Percentiles rank a stretch among this genome's conserved stretches.
These are phyloP conservation scores for Cichorium intybus DNA, from an alignment of 140 eudicot genomes.

Conservation along the genomic window DNA sequence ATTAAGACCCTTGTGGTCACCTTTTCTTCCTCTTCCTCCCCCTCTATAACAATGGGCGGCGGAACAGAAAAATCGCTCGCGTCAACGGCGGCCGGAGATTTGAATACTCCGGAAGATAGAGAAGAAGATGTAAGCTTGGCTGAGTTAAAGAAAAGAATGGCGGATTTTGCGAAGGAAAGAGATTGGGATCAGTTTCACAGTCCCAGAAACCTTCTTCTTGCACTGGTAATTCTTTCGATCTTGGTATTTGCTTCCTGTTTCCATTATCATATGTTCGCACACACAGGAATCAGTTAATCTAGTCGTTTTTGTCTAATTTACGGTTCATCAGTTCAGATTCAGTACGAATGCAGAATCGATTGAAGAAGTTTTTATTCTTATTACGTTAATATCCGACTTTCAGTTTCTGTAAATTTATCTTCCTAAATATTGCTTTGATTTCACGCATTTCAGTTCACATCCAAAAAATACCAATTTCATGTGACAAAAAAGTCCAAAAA, in stretches of 20 bases:
- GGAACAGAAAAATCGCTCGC: not conserved
- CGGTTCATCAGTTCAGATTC: slow-evolving; percentile 16
- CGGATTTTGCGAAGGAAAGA: slow-evolving; percentile 56
- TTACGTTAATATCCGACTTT: not conserved
- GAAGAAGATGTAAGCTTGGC: slow-evolving; percentile 41
- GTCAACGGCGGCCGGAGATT: slow-evolving; percentile 26
- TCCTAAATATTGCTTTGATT: slow-evolving; percentile 14
- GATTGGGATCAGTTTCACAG: slow-evolving; percentile 55
- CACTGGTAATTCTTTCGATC: slow-evolving; percentile 30
- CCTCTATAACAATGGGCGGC: slow-evolving; percentile 23
- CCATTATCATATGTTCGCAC: not conserved
- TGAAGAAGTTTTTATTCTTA: not conserved
- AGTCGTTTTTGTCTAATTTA: not conserved
- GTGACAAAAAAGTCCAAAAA: not conserved
- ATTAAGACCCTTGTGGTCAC: slow-evolving; percentile 23
- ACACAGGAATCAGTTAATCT: not conserved
- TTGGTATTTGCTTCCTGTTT: not conserved
- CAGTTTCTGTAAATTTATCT: not conserved
- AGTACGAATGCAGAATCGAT: slow-evolving; percentile 20
- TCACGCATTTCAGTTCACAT: slow-evolving; percentile 23
- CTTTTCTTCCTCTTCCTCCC: slow-evolving; percentile 19
- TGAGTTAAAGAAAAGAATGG: slow-evolving; percentile 50
- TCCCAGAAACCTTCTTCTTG: slow-evolving; percentile 53
- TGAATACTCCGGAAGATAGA: slow-evolving; percentile 22
- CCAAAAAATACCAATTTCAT: not conserved